Conservation (phyloP, 495 filamentous ascomycete genomes). For the Lindgomyces ingoldianus region DNA sequence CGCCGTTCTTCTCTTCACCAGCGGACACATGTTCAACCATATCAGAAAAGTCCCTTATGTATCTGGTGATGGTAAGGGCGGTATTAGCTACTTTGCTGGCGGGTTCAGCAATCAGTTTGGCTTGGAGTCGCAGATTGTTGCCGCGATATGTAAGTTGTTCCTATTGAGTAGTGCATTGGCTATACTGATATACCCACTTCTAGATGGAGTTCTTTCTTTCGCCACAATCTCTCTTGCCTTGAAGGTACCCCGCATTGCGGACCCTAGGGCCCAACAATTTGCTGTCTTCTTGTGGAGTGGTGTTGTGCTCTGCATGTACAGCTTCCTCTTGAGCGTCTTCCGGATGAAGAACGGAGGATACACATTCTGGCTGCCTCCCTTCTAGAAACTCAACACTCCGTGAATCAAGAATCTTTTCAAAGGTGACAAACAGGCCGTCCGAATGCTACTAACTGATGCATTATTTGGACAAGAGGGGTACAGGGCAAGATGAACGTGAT, state of each 20-base stretch:
- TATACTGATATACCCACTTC: conserved; percentile 9
- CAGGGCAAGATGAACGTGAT: not conserved
- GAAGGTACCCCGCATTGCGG: conserved; percentile 84
- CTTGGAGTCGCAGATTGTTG: conserved; percentile 93
- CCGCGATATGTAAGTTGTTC: conserved; percentile 81
- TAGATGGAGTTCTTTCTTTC: conserved; percentile 92
- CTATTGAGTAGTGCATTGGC: not conserved
- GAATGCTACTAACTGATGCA: not conserved
- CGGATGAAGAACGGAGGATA: conserved; percentile 93
- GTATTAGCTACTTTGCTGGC: conserved; percentile 85
- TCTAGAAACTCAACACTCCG: conserved; percentile 52
- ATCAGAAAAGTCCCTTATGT: conserved; percentile 98
- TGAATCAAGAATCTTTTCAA: not conserved
- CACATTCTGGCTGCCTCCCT: conserved; percentile 90
- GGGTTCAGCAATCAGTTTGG: conserved; percentile 97
- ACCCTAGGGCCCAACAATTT: conserved; percentile 75
- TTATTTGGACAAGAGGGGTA: not conserved
- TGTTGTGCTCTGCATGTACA: conserved; percentile 81
- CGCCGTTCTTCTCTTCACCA: conserved; percentile 88
- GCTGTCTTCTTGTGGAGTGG: conserved; percentile 80
- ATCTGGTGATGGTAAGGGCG: conserved; percentile 78
- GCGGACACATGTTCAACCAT: conserved; percentile 99
- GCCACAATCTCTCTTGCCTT: conserved; percentile 84
- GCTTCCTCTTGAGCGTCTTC: conserved; percentile 91
- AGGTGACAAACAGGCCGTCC: not conserved